Evolutionary conservation across 2,329 filamentous ascomycete species (phyloP).

Genomic region (Gnomoniopsis sp.): DNA sequence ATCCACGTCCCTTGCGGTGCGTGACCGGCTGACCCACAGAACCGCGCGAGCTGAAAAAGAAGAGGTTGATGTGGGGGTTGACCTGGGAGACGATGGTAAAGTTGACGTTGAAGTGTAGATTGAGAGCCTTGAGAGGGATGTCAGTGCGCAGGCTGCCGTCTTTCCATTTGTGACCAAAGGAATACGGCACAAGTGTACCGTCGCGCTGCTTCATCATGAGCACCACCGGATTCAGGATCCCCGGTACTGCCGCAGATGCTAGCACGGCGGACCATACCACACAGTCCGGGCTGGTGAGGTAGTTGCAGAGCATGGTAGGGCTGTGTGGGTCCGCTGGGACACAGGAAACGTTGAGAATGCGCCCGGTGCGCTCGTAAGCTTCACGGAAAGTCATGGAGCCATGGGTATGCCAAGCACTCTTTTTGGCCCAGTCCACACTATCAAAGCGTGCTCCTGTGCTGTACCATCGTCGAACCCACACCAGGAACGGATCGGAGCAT

Average conservation of each 20-base stretch:
- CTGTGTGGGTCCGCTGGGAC: slow-evolving; percentile 95
- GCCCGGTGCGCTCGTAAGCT: slow-evolving; percentile 88
- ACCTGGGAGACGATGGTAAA: slow-evolving; percentile 88
- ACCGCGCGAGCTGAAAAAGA: slow-evolving; percentile 95
- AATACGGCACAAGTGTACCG: slow-evolving; percentile 80
- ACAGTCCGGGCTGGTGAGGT: slow-evolving; percentile 91
- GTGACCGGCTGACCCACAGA: slow-evolving; percentile 91
- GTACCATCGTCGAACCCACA: slow-evolving; percentile 85
- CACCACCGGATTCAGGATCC: slow-evolving; percentile 92
- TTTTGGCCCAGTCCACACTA: slow-evolving; percentile 82
- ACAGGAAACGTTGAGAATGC: slow-evolving; percentile 93
- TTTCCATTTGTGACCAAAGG: slow-evolving; percentile 99
- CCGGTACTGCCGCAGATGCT: slow-evolving; percentile 91
- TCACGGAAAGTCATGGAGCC: slow-evolving; percentile 94
- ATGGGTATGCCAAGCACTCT: slow-evolving; percentile 83
- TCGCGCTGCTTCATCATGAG: slow-evolving; percentile 83
- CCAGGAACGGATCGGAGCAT: slow-evolving; percentile 72
- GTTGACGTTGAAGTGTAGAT: slow-evolving; percentile 97
- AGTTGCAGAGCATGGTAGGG: slow-evolving; percentile 88
- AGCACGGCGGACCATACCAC: slow-evolving; percentile 98
- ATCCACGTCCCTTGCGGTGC: slow-evolving; percentile 87
- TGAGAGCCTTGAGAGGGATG: slow-evolving; percentile 89
- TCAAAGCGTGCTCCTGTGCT: slow-evolving; percentile 91
- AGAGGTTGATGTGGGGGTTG: slow-evolving; percentile 96
- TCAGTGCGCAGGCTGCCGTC: slow-evolving; percentile 92